Percentiles rank a stretch among this genome's conserved stretches.
Evolutionary conservation across 1,284 basidiomycete species (phyloP).

Genomic region (Meira nashicola): DNA sequence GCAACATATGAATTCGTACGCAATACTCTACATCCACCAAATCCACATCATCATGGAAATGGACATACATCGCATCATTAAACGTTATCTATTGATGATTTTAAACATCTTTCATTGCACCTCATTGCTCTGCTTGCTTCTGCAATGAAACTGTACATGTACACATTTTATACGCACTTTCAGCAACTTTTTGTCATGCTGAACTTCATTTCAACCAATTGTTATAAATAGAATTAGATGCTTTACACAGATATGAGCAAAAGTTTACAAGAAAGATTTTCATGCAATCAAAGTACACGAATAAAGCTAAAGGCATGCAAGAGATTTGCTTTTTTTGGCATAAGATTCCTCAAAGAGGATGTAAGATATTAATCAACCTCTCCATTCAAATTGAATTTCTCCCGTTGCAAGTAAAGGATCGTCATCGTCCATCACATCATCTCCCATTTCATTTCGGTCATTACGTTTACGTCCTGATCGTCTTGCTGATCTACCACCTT

Average conservation of each 20-base stretch:
- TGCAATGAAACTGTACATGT: too few relatives aligned
- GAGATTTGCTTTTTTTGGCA: neutral
- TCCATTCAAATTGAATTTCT: conserved; percentile 45
- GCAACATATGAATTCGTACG: conserved; percentile 32
- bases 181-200: too few relatives aligned
- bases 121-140: too few relatives aligned
- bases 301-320: too few relatives aligned
- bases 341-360: neutral
- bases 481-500: neutral
- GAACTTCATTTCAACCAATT: too few relatives aligned
- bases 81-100: neutral
- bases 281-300: too few relatives aligned
- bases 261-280: too few relatives aligned
- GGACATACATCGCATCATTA: conserved; percentile 1
- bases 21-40: conserved; percentile 1
- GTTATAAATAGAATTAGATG: too few relatives aligned
- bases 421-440: conserved; percentile 35
- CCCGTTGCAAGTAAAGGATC: conserved; percentile 44
- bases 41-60: neutral
- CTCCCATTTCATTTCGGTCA: conserved; percentile 1
- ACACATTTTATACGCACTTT: too few relatives aligned
- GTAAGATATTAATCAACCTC: neutral
- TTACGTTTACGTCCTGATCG: too few relatives aligned
- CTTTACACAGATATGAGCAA: too few relatives aligned
- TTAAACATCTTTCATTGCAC: too few relatives aligned